Base-by-base conservation (phyloP, 2,329 filamentous ascomycete species). In the Colletotrichum tamarilloi region DNA sequence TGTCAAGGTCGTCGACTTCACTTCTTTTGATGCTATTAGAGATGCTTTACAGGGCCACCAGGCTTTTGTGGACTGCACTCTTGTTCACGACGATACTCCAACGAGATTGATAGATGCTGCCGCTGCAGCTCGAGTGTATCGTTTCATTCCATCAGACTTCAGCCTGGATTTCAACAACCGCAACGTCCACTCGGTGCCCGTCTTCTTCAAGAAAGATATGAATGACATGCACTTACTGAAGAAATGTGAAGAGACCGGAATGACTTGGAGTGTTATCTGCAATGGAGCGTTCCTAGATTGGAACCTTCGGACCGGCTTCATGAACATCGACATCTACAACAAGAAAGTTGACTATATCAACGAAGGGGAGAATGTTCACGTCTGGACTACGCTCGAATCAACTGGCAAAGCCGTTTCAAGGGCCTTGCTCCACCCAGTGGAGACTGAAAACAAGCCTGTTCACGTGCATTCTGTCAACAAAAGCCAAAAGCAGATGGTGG, bases 101-200 rank as follows among this genome's bases (percentile, higher is more conserved):
- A 81, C 92, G 56, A 59, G 72, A 19, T 46, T 74, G 53, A 84
- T 92, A 58, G 87, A 92, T 30, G 91, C 90, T 0, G 87, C 90
- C 28, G 82, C 89, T 30, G 85, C 85, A 1, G 89, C 89, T 2
- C 89, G 90, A 2, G 89, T 93, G 0, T 85, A 90, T 77, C 86
- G 89, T 12, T 91, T 92, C 81, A 81, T 93, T 30, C 90, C 91
- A 1, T 88, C 88, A 2, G 90, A 92, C 72, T 93, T 87, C 55
- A 84, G 84, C 32, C 77, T 79, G 55, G 79, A 85, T 80, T 76
- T 82, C 5, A 67, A 67, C 49, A 77, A 77, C 59, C 72, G 74
- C 32, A 75, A 75, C 14, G 56, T 57, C 1, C 28, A 46, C n/a
- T 19, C 38, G 5, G 35, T 79, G 4, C 77, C 77, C 30, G 57